These are phyloP conservation scores for Pyrenophora graminea DNA, from an alignment of 2,329 filamentous ascomycete genomes.

Conservation along the genomic window DNA sequence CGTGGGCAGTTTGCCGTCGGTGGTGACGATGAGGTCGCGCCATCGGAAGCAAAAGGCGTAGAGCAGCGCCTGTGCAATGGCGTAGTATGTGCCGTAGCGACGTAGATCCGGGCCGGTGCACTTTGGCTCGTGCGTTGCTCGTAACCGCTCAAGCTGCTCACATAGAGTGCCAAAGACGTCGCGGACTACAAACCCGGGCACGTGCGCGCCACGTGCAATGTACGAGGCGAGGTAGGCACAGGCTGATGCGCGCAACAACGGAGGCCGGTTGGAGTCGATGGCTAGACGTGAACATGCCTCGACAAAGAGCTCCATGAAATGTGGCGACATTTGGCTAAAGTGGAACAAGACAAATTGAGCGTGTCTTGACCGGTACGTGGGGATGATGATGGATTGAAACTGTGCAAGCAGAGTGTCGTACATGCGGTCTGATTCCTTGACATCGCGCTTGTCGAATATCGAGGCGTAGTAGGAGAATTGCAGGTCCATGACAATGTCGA, in stretches of 20 bases:
- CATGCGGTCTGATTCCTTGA: conserved; percentile 68
- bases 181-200: conserved; percentile 75
- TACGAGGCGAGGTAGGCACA: conserved; percentile 94
- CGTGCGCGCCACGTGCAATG: conserved; percentile 83
- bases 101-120: conserved; percentile 85
- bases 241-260: conserved; percentile 78
- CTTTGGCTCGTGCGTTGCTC: conserved; percentile 69
- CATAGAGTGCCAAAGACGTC: conserved; percentile 81
- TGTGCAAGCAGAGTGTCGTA: conserved; percentile 82
- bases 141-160: conserved; percentile 74
- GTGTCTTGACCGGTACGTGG: conserved; percentile 88
- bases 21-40: conserved; percentile 76
- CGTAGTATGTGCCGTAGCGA: conserved; percentile 83
- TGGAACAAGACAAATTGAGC: conserved; percentile 96
- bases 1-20: conserved; percentile 49
- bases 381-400: conserved; percentile 85
- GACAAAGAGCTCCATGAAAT: conserved; percentile 80
- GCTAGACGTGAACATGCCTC: conserved; percentile 75
- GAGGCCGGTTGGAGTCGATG: conserved; percentile 66
- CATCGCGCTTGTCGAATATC: conserved; percentile 68
- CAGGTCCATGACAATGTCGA: conserved; percentile 86
- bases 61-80: conserved; percentile 82
- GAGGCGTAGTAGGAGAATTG: conserved; percentile 83
- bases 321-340: conserved; percentile 81
- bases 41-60: conserved; percentile 99